A percentile compares a stretch with the other conserved stretches of the same genome.
These are phyloP conservation scores for Actinomucor elegans DNA, from an alignment of 371 early-diverging fungal species.

Conservation along the genomic window DNA sequence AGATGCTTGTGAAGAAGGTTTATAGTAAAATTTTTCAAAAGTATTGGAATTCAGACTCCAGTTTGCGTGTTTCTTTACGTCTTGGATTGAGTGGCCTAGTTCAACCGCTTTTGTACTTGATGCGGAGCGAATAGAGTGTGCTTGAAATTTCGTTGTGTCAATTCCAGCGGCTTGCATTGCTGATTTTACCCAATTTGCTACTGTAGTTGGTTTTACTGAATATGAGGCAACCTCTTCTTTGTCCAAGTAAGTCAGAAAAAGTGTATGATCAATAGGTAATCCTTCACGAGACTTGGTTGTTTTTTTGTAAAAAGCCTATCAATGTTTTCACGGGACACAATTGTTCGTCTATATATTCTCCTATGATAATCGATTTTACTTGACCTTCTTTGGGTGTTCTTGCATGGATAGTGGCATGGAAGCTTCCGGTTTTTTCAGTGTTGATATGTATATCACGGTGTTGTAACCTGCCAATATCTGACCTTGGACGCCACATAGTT, in stretches of 20 bases:
- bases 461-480: too few species aligned
- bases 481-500: too few species aligned
- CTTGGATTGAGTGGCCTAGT: neutral
- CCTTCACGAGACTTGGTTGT: neutral
- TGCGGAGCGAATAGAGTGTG: conserved; percentile 9
- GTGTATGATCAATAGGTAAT: conserved; percentile 2
- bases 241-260: conserved; percentile 7
- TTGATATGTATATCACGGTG: too few species aligned
- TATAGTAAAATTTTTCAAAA: neutral
- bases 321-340: conserved; percentile 2
- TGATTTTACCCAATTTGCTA: conserved; percentile 5
- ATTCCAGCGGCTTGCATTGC: conserved; percentile 10
- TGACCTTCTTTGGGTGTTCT: too few species aligned
- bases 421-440: too few species aligned
- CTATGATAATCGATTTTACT: too few species aligned
- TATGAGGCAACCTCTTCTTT: neutral
- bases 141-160: neutral
- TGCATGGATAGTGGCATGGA: too few species aligned
- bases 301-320: neutral
- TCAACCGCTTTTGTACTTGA: conserved; percentile 14
- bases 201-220: neutral
- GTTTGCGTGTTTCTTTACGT: conserved; percentile 5
- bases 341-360: neutral
- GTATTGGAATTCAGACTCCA: conserved; percentile 6
- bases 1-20: neutral